Evolutionary conservation across 345 rosid genomes (phyloP).

Genomic region (Eucalyptus sp.): DNA sequence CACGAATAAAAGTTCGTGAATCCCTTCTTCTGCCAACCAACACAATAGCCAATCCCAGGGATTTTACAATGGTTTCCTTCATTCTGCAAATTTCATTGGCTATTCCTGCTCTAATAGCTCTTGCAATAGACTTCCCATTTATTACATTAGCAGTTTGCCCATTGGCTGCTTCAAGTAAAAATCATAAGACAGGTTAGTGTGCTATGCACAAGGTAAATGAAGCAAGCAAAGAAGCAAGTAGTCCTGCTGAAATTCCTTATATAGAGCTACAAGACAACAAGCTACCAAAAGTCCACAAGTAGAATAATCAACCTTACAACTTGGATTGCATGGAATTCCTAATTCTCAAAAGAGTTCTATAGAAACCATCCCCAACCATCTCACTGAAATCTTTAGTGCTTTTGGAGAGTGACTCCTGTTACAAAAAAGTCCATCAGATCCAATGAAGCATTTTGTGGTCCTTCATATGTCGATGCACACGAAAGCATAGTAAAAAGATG

Average conservation of each 20-base stretch:
- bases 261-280: neutral
- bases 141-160: conserved; percentile 3
- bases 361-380: neutral
- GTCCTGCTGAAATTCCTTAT: neutral
- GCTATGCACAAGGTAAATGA: neutral
- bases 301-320: neutral
- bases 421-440: neutral
- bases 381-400: neutral
- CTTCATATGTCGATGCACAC: neutral
- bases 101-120: neutral
- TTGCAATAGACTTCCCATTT: conserved; percentile 11
- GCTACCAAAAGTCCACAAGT: neutral
- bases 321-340: neutral
- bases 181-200: neutral
- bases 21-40: conserved; percentile 13
- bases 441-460: neutral
- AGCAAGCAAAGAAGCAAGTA: neutral
- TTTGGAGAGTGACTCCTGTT: neutral
- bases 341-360: neutral
- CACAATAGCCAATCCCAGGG: conserved; percentile 9
- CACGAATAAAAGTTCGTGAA: conserved; percentile 1
- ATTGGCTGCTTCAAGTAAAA: neutral
- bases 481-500: neutral
- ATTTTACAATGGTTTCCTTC: conserved; percentile 5
- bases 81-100: neutral